These are phyloP conservation scores for Scheffersomyces quercinus DNA, from an alignment of 1,139 yeast species.

Conservation along the genomic window DNA sequence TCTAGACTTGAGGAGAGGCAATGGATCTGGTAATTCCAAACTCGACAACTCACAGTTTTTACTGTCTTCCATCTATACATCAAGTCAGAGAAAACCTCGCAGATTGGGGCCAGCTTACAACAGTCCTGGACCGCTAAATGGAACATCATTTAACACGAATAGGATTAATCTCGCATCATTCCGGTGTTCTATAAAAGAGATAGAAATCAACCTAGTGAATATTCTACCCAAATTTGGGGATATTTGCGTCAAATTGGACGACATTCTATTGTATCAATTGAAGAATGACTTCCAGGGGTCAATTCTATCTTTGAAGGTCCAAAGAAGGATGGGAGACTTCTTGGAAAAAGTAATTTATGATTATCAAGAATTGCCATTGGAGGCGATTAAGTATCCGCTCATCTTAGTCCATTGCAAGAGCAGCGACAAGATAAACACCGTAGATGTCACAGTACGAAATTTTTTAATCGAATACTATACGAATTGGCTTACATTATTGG, in stretches of 20 bases:
- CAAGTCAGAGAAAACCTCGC: constrained; percentile 15
- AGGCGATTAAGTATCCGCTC: constrained; percentile 19
- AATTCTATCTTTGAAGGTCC: constrained; percentile 18
- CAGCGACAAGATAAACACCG: constrained; percentile 18
- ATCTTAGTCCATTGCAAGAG: constrained; percentile 21
- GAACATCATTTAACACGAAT: constrained; percentile 7
- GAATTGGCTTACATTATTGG: constrained; percentile 44
- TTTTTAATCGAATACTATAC: constrained; percentile 54
- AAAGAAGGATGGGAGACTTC: constrained; percentile 17
- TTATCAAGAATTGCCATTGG: constrained; percentile 20
- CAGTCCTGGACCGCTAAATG: constrained; percentile 4
- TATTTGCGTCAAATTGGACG: constrained; percentile 24
- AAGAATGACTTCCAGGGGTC: constrained; percentile 36
- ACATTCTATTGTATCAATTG: constrained; percentile 30
- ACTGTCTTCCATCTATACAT: constrained; percentile 10
- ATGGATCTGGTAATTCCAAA: constrained; percentile 5
- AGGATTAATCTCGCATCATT: constrained; percentile 18
- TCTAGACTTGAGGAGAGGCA: constrained; percentile 4
- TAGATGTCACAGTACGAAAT: constrained; percentile 46
- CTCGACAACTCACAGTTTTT: too few species aligned
- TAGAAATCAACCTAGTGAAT: constrained; percentile 25
- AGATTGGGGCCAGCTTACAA: constrained; percentile 11
- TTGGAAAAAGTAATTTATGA: constrained; percentile 33
- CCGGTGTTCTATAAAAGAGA: constrained; percentile 21
- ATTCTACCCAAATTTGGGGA: constrained; percentile 49